Base-by-base conservation (phyloP, 257 asterid genomes). In the Salvia splendens region DNA sequence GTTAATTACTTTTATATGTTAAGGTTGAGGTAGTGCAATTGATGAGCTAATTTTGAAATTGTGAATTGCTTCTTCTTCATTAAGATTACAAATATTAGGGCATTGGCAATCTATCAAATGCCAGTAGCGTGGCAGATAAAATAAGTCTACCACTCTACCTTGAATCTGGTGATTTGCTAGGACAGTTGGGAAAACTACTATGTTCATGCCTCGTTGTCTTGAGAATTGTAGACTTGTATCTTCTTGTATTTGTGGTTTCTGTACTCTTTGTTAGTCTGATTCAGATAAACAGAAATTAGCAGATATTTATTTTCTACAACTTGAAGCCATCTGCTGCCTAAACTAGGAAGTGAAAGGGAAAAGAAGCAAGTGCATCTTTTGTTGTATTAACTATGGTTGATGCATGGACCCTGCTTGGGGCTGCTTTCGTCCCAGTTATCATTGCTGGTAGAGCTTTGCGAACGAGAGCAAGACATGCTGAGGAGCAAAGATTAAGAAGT, bases 371-470 rank as follows among this genome's bases (percentile, higher is more conserved):
- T 28, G 33, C 38, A 7, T 54, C 17, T 30, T 68, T 54, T 54
- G 48, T 57, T 16, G 43, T n/a, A n/a, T 51, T 40, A 64, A 42
- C 68, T 68, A 91, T 94, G 99, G 97, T 88, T 65, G 97, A 94
- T 35, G 82, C 77, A 73, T 86, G 95, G 99, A 81, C 91, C 12
- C 47, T 91, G 24, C 73, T 91, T 3, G 97, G 91, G 42, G 96
- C 95, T 3, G 97, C 61, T 48, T 43, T 87, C 33, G 75, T 93
- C 14, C 97, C 99, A 2, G 89, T 95, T 38, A 67, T 85, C 66
- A 50, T 87, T 28, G 95, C 95, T 0, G 89, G 96, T 30, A 88
- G 88, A 75, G 97, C 93, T 66, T 61, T 81, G 74, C 84, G 96
- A 78, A 76, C 85, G 70, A 88, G 82, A 73, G 85, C 83, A 1